Evolutionary conservation across 2,329 filamentous ascomycete genomes (phyloP).

Genomic region (Talaromyces atroroseus): DNA sequence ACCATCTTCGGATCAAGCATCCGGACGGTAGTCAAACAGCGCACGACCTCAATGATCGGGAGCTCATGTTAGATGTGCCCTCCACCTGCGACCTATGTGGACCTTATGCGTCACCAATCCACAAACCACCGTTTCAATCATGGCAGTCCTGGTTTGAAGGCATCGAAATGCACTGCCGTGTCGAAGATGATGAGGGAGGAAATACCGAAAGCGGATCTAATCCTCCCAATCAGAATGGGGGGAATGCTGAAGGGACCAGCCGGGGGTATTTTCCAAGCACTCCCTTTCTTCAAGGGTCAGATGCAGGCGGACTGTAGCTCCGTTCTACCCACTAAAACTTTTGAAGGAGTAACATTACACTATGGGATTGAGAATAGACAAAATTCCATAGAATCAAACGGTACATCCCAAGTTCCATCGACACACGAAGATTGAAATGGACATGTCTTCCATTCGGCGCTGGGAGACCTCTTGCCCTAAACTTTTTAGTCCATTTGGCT

Average conservation of each 20-base stretch:
- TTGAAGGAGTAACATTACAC: too few species aligned
- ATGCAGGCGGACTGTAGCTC: neutral
- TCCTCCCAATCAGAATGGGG: neutral
- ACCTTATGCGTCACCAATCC: neutral
- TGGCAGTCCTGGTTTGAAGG: conserved; percentile 8
- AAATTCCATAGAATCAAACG: too few species aligned
- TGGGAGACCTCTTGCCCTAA: too few species aligned
- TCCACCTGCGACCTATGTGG: neutral
- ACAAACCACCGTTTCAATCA: conserved; percentile 7
- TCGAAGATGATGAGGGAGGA: neutral
- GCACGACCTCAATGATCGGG: neutral
- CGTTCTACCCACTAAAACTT: too few species aligned
- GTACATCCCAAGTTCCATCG: too few species aligned
- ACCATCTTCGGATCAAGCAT: conserved; percentile 4
- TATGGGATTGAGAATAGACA: too few species aligned
- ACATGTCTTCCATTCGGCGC: too few species aligned
- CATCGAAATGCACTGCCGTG: conserved; percentile 3
- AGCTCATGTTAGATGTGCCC: neutral
- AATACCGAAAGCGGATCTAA: neutral
- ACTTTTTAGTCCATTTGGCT: too few species aligned
- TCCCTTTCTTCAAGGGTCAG: neutral
- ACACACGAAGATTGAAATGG: too few species aligned
- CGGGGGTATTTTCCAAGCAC: neutral
- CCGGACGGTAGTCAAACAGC: neutral
- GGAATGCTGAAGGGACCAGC: neutral